These are phyloP conservation scores for Apocynum venetum DNA, from an alignment of 257 asterid species.

Conservation along the genomic window DNA sequence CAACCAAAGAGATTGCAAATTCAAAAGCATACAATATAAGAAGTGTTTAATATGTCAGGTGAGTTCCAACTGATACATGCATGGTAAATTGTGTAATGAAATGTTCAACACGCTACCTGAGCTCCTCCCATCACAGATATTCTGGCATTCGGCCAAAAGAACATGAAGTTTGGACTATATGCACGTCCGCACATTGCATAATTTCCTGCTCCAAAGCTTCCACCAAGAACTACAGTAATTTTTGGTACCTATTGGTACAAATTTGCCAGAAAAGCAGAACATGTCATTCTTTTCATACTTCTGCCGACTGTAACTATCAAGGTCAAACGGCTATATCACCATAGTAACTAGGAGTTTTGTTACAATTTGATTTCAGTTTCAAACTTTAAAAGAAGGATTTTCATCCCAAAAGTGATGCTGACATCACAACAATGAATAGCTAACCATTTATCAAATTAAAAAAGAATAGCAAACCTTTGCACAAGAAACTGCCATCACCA, in stretches of 20 bases:
- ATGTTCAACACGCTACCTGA: constrained; percentile 54
- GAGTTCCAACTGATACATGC: background rate
- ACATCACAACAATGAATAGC: constrained; percentile 7
- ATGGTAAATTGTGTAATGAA: background rate
- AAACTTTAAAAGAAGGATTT: background rate
- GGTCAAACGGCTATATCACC: background rate
- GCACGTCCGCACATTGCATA: constrained; percentile 99
- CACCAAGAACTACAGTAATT: constrained; percentile 79
- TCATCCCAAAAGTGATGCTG: background rate
- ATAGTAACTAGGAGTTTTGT: background rate
- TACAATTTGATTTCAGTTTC: background rate
- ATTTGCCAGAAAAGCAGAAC: constrained; percentile 17
- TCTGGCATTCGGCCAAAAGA: constrained; percentile 96
- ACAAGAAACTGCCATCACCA: constrained; percentile 99
- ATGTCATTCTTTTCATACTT: background rate
- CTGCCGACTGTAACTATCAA: background rate
- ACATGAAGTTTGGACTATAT: constrained; percentile 84
- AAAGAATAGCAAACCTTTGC: constrained; percentile 56
- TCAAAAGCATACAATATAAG: background rate
- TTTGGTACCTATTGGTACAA: constrained; percentile 68
- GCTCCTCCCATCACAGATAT: constrained; percentile 98
- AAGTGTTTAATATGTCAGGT: background rate
- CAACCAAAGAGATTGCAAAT: background rate
- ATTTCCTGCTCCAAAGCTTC: constrained; percentile 99
- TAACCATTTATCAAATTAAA: too few species aligned